Evolutionary conservation across 2,329 filamentous ascomycete genomes (phyloP).

Genomic region (Phaeosphaeriaceae sp.): DNA sequence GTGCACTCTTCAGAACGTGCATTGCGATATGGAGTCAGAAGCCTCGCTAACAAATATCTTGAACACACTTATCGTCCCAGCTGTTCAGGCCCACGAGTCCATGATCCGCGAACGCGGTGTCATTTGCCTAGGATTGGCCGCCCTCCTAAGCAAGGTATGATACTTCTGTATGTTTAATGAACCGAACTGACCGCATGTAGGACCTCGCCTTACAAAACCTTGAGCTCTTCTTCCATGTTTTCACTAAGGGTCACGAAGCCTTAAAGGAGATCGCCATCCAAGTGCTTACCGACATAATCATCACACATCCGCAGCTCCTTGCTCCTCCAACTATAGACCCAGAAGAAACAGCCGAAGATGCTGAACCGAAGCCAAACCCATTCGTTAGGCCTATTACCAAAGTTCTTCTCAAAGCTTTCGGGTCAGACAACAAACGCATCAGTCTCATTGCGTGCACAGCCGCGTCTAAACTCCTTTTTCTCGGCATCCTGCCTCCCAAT

Average conservation of each 20-base stretch:
- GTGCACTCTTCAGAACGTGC: constrained; percentile 94
- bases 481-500: constrained; percentile 66
- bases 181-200: constrained; percentile 39
- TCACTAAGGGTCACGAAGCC: constrained; percentile 86
- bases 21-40: constrained; percentile 86
- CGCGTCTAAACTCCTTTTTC: constrained; percentile 84
- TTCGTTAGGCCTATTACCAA: constrained; percentile 73
- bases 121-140: constrained; percentile 87
- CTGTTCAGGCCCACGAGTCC: constrained; percentile 89
- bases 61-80: constrained; percentile 94
- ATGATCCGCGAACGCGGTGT: constrained; percentile 90
- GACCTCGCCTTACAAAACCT: constrained; percentile 92
- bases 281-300: constrained; percentile 90
- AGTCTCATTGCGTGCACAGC: constrained; percentile 82
- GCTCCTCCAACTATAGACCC: constrained; percentile 57
- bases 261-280: constrained; percentile 90
- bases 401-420: constrained; percentile 80
- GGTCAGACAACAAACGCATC: constrained; percentile 71
- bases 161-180: background rate
- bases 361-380: constrained; percentile 36
- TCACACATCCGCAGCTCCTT: constrained; percentile 83
- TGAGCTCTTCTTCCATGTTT: constrained; percentile 93
- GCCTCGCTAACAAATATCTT: constrained; percentile 95
- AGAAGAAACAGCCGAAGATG: constrained; percentile 51
- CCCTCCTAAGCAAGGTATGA: constrained; percentile 79